phyloP scores from a whole-genome alignment of 1,284 basidiomycete genomes.

The Peniophora sp. region DNA sequence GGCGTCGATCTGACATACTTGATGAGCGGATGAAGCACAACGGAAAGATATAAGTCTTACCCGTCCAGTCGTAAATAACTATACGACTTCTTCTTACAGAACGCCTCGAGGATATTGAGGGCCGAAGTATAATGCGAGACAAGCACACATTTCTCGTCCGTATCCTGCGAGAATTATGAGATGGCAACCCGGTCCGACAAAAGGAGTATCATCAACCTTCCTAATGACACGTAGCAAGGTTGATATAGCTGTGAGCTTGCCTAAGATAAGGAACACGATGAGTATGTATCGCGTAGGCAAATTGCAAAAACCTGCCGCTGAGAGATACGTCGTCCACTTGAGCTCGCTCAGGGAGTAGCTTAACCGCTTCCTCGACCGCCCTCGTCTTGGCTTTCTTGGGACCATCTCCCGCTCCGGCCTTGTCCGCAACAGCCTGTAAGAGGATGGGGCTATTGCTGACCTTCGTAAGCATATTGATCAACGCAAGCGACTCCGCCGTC shows the following conservation, averaged over 20 bases:
- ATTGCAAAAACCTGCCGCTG: constrained; percentile 50
- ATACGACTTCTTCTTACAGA: constrained; percentile 73
- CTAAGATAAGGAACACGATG: constrained; percentile 28
- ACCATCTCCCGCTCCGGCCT: constrained; percentile 23
- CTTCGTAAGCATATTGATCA: constrained; percentile 80
- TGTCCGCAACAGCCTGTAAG: constrained; percentile 66
- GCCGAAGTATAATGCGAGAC: constrained; percentile 90
- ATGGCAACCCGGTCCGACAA: not conserved
- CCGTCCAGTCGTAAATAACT: constrained; percentile 86
- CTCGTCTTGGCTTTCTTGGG: constrained; percentile 32
- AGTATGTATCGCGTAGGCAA: not conserved
- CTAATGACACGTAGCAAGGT: constrained; percentile 63
- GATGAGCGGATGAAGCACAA: constrained; percentile 4
- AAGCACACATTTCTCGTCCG: constrained; percentile 89
- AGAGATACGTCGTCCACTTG: constrained; percentile 64
- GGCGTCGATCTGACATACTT: constrained; percentile 58
- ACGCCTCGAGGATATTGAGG: constrained; percentile 85
- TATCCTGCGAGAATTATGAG: constrained; percentile 34
- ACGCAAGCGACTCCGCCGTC: constrained; percentile 74
- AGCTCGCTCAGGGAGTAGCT: constrained; percentile 57
- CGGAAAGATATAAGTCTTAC: constrained; percentile 29
- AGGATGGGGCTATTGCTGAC: constrained; percentile 92
- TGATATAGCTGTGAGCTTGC: constrained; percentile 77
- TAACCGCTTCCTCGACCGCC: constrained; percentile 56
- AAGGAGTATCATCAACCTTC: constrained; percentile 31